Conservation (phyloP, 106 monocot species). For the Dioscorea alata region DNA sequence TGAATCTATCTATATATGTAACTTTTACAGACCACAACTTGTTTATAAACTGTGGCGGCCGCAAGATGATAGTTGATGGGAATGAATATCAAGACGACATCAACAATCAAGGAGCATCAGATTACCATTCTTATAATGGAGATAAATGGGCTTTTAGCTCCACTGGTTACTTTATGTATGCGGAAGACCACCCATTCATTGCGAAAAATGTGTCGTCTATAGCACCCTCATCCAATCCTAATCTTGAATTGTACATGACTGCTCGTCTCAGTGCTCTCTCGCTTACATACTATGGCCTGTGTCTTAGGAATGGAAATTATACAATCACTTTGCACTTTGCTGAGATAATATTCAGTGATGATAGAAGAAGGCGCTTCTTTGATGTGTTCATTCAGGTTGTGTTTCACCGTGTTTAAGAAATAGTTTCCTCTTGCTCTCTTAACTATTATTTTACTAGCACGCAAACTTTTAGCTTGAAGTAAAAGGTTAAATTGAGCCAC, state of each 20-base stretch:
- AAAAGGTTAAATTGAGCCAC: no score
- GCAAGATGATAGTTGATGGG: slow-evolving; percentile 17
- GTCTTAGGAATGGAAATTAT: slow-evolving; percentile 62
- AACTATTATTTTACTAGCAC: not conserved
- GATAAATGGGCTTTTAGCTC: slow-evolving; percentile 63
- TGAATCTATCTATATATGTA: no score
- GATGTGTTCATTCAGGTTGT: slow-evolving; percentile 76
- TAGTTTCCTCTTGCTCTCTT: not conserved
- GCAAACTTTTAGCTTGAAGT: no score
- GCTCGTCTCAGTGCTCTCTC: slow-evolving; percentile 59
- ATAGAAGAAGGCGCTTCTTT: slow-evolving; percentile 51
- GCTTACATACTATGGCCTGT: slow-evolving; percentile 67
- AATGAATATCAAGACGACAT: slow-evolving; percentile 47
- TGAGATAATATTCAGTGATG: slow-evolving; percentile 64
- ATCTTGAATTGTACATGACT: slow-evolving; percentile 43
- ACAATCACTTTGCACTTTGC: slow-evolving; percentile 62
- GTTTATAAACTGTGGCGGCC: slow-evolving; percentile 75
- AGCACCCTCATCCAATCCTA: slow-evolving; percentile 1
- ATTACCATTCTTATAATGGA: slow-evolving; percentile 8
- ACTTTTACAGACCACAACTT: slow-evolving; percentile 39
- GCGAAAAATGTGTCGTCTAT: slow-evolving; percentile 32
- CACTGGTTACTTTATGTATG: slow-evolving; percentile 45
- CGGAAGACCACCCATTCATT: slow-evolving; percentile 18
- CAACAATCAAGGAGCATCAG: slow-evolving; percentile 28
- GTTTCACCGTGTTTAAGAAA: not conserved